Evolutionary conservation across 1,139 yeast genomes (phyloP), one percentile per base, ranked within the genome.

Genomic region (Magnusiomyces suaveolens): DNA sequence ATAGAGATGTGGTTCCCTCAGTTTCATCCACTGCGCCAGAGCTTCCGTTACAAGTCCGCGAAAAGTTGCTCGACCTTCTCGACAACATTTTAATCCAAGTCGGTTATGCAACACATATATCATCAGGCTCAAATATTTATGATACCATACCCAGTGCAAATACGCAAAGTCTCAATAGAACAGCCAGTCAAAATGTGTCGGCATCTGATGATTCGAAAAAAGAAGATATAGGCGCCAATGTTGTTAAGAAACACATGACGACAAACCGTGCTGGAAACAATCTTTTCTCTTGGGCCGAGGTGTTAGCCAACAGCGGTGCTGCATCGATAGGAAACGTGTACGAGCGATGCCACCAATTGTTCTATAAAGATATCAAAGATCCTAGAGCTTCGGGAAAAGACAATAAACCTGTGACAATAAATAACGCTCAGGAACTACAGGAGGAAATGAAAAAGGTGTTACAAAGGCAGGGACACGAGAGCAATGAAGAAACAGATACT

Each of bases 321-420:
- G 52, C 48, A n/a, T 29, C 47, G 21, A 48, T 55, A 12, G 63
- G 62, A 1, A 33, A 54, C 43, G 48, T 60, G 1, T 48, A 54
- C 33, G 51, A 48, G 14, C 53, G 64, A 12, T 62, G 64, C 50
- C 56, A 54, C 29, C 43, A 57, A 4, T 50, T 62, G 36, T 62
- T 62, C 49, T 46, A 47, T 38, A 53, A 51, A 8, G 38, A 26
- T n/a, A 12, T 47, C 2, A 18, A 23, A 12, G 41, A 47, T 18
- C 50, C 50, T 10, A 21, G 50, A 20, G 50, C 25, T 2, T 12
- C 18, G 29, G n/a, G 4, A 4, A 24, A 21, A 18, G 24, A n/a
- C 33, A 23, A 43, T 12, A 21, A n/a, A n/a, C n/a, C n/a, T n/a
- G n/a, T n/a, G n/a, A n/a, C n/a, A n/a, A n/a, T n/a, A n/a, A n/a